phyloP scores from a whole-genome alignment of 495 filamentous ascomycete species.

The Annulohypoxylon nitens region DNA sequence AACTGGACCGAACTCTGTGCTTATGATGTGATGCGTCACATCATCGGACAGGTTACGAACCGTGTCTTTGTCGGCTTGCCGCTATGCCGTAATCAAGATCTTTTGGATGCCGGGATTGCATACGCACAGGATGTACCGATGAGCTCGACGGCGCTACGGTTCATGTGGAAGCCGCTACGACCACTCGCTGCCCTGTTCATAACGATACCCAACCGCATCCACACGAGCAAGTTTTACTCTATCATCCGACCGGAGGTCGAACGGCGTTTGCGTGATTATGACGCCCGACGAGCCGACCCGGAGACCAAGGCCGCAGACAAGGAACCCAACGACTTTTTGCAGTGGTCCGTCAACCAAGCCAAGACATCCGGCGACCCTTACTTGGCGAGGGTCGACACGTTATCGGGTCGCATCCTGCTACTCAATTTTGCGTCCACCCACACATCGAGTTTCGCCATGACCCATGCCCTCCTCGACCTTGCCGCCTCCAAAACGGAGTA shows the following conservation, averaged over 20 bases:
- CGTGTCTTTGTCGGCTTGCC: slow-evolving; percentile 55
- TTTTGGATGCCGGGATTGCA: slow-evolving; percentile 56
- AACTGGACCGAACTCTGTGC: slow-evolving; percentile 54
- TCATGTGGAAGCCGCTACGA: slow-evolving; percentile 55
- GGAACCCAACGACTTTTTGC: slow-evolving; percentile 57
- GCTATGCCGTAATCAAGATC: slow-evolving; percentile 50
- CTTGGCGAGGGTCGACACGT: slow-evolving; percentile 41
- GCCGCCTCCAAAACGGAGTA: slow-evolving; percentile 58
- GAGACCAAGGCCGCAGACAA: slow-evolving; percentile 39
- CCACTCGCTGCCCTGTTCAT: slow-evolving; percentile 54
- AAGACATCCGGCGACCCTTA: slow-evolving; percentile 48
- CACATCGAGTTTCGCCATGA: slow-evolving; percentile 63
- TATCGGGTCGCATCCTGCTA: slow-evolving; percentile 52
- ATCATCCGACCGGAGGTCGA: slow-evolving; percentile 53
- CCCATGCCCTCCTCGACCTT: slow-evolving; percentile 61
- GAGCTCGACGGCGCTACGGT: slow-evolving; percentile 49
- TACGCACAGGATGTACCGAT: slow-evolving; percentile 58
- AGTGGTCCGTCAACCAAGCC: slow-evolving; percentile 54
- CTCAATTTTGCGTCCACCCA: slow-evolving; percentile 67
- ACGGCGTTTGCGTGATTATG: slow-evolving; percentile 46
- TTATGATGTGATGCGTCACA: slow-evolving; percentile 53
- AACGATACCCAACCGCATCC: slow-evolving; percentile 55
- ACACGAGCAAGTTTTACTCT: slow-evolving; percentile 48
- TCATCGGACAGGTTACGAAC: slow-evolving; percentile 54
- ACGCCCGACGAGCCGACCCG: slow-evolving; percentile 44